Evolutionary conservation across 257 asterid genomes (phyloP), one percentile per base, ranked within the genome.

Genomic region (Rubia yunnanensis): DNA sequence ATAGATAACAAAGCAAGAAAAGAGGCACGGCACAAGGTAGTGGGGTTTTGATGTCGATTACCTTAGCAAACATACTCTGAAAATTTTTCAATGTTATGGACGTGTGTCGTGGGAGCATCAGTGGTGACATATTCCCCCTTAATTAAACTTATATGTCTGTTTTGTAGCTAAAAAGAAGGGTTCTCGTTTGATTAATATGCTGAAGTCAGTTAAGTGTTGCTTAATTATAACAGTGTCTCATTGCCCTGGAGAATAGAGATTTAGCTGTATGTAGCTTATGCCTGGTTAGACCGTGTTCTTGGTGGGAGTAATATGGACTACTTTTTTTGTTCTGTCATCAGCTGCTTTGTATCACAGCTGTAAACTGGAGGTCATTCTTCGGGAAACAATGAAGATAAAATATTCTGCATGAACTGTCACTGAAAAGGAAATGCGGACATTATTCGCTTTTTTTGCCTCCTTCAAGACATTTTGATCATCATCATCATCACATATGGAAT

Each of bases 401-500:
- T 46, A 35, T 48, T 52, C 41, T 30, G 36, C 34, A 36, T 58
- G 39, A 65, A 31, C 38, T 32, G 50, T 59, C 64, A 46, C 57
- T 66, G 67, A 70, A 65, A 57, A 48, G 31, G 61, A 35, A 56
- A 39, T 39, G 61, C 35, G 22, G 13, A 50, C 44, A 56, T 23
- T 62, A 56, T 44, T n/a, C n/a, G n/a, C 56, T 22, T 32, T 31
- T 30, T 13, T 54, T 44, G 28, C 32, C 23, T 31, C 57, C 22
- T 30, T 23, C 24, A 22, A 55, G 62, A 58, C 20, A 31, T 44
- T 50, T 56, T 20, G 55, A 46, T 60, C 32, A 53, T 74, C 18
- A 52, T 59, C 64, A 60, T 65, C 38, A 35, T 20, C 39, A 0
- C 35, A 59, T 13, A 74, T 74, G 75, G 79, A 74, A 64, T 64